Conservation (phyloP, 192 early-diverging fungal genomes). For the Spizellomyces sp. region DNA sequence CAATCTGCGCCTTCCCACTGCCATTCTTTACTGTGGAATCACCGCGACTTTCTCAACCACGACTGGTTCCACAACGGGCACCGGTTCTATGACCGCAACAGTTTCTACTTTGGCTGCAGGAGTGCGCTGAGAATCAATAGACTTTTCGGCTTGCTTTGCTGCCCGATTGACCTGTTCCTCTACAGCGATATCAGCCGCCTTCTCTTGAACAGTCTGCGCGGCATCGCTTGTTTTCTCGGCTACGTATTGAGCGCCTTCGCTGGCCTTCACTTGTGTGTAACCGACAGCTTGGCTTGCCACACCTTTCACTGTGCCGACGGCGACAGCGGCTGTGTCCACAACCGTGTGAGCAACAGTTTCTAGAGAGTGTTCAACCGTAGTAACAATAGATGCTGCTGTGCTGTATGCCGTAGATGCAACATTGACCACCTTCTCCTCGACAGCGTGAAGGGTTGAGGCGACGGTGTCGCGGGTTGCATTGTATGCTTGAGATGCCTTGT, state of each 20-base stretch:
- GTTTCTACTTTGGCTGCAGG: too few species aligned
- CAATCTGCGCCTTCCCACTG: too few species aligned
- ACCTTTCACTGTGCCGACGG: not conserved
- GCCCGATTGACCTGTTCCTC: not conserved
- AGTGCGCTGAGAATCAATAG: too few species aligned
- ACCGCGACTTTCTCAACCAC: too few species aligned
- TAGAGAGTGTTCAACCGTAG: constrained; percentile 2
- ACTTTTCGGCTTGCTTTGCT: not conserved
- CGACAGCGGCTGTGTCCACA: constrained; percentile 4
- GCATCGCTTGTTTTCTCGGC: not conserved
- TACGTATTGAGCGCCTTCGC: constrained; percentile 4
- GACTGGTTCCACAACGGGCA: too few species aligned
- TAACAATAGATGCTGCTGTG: not conserved
- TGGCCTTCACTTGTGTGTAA: not conserved
- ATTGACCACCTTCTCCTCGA: not conserved
- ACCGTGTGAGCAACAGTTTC: not conserved
- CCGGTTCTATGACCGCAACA: too few species aligned
- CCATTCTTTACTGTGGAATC: too few species aligned
- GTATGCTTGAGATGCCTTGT: not conserved
- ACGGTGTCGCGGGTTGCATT: not conserved
- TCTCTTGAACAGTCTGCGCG: not conserved
- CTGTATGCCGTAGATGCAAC: not conserved
- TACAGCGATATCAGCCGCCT: not conserved
- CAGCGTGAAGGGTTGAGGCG: not conserved
- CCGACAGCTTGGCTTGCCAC: not conserved